Conservation (phyloP, 2,329 filamentous ascomycete genomes). For the Zalaria obscura region DNA sequence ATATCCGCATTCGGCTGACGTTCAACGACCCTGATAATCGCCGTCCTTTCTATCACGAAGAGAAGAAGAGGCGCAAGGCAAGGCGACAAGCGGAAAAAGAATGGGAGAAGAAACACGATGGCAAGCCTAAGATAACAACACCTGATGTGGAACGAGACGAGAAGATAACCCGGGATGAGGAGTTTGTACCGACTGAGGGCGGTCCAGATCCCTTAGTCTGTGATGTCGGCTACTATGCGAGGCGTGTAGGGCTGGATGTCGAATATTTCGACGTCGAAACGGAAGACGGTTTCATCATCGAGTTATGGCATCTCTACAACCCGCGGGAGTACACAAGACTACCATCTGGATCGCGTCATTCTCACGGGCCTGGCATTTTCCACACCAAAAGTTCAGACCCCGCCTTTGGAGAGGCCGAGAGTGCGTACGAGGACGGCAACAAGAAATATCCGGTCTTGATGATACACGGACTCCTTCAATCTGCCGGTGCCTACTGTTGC, state of each 20-base stretch:
- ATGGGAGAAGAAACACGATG: slow-evolving; percentile 41
- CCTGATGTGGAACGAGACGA: slow-evolving; percentile 27
- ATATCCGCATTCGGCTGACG: slow-evolving; percentile 39
- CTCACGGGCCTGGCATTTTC: slow-evolving; percentile 51
- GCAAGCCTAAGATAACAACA: slow-evolving; percentile 26
- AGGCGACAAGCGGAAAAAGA: slow-evolving; percentile 43
- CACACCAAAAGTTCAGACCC: slow-evolving; percentile 9
- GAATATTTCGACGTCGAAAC: slow-evolving; percentile 78
- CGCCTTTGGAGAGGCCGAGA: slow-evolving; percentile 18
- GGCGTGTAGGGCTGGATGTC: slow-evolving; percentile 72
- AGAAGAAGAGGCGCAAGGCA: slow-evolving; percentile 42
- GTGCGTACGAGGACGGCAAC: slow-evolving; percentile 17
- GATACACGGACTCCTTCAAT: slow-evolving; percentile 80
- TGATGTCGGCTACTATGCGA: slow-evolving; percentile 74
- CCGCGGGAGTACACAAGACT: slow-evolving; percentile 52
- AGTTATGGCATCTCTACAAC: slow-evolving; percentile 80
- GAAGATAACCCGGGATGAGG: slow-evolving; percentile 27
- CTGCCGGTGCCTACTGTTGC: slow-evolving; percentile 73
- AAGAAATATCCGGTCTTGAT: slow-evolving; percentile 71
- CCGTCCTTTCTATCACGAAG: slow-evolving; percentile 62
- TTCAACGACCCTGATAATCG: slow-evolving; percentile 44
- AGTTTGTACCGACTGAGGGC: slow-evolving; percentile 64
- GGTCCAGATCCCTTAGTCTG: slow-evolving; percentile 65
- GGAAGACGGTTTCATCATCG: slow-evolving; percentile 84
- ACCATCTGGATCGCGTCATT: slow-evolving; percentile 33